These are phyloP conservation scores for Termitomyces sp. DNA, from an alignment of 768 basidiomycete genomes.

Conservation along the genomic window DNA sequence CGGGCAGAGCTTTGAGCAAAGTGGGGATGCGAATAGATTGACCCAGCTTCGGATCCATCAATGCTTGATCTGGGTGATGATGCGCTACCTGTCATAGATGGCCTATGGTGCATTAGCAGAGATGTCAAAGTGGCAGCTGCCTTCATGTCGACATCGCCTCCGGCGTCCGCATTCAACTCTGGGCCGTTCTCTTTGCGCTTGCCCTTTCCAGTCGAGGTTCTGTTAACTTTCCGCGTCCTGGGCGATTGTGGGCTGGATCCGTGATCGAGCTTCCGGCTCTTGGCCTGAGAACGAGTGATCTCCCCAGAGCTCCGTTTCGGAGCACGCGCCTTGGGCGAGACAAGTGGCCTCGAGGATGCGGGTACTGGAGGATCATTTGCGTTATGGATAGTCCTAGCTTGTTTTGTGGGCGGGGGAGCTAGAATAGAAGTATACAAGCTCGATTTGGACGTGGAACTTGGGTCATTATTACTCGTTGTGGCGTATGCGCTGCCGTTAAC, in stretches of 20 bases:
- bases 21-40: slow-evolving; percentile 55
- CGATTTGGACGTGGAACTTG: slow-evolving; percentile 27
- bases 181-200: slow-evolving; percentile 21
- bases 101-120: slow-evolving; percentile 58
- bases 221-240: slow-evolving; percentile 37
- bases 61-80: slow-evolving; percentile 70
- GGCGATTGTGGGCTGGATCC: slow-evolving; percentile 28
- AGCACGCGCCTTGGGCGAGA: slow-evolving; percentile 37
- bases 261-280: slow-evolving; percentile 27
- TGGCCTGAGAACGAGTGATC: slow-evolving; percentile 37
- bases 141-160: slow-evolving; percentile 71
- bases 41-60: slow-evolving; percentile 63
- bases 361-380: slow-evolving; percentile 62
- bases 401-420: slow-evolving; percentile 70
- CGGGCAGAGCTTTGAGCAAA: slow-evolving; percentile 65
- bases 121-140: slow-evolving; percentile 78
- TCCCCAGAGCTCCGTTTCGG: slow-evolving; percentile 43
- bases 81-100: slow-evolving; percentile 52
- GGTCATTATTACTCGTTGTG: slow-evolving; percentile 25
- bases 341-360: slow-evolving; percentile 40
- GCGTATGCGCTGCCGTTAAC: slow-evolving; percentile 22
- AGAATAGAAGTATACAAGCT: slow-evolving; percentile 72
- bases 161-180: slow-evolving; percentile 28
- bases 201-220: slow-evolving; percentile 34
- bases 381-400: slow-evolving; percentile 76